Evolutionary conservation across 1,139 yeast genomes (phyloP), one percentile per base, ranked within the genome.

Genomic region (Saccharomyces uvarum): DNA sequence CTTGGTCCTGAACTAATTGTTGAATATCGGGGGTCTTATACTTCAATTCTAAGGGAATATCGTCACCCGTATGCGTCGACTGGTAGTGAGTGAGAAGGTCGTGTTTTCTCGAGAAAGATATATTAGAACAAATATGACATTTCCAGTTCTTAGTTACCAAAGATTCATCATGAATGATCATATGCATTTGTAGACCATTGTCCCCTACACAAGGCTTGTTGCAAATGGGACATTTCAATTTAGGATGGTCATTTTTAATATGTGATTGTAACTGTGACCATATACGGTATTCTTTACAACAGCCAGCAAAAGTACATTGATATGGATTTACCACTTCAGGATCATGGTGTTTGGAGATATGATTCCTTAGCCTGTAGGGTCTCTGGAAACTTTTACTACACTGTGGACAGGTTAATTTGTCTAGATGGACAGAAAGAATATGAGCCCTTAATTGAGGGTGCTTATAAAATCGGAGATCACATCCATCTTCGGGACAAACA

Each of bases 381-480:
- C 88, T 72, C 42, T 76, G 75, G 59, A 85, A 86, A 0, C 72
- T 66, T 60, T 84, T 84, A 42, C 77, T 77, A 68, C 95, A 86
- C 5, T 71, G 70, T n/a, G 72, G 65, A 67, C 93, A 86, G 0
- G 75, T 74, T 50, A 83, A 70, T 5, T 70, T 64, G 54, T 81
- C 79, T 53, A 70, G 62, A 63, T 90, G 97, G 1, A 77, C 80
- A 4, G 83, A 74, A 21, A 81, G 74, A 2, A 83, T 72, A 69
- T 93, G 98, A 53, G 85, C 86, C 52, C 89, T 75, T 54, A 90
- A 75, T 42, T 90, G 86, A 57, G 87, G 89, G 68, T 87, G 91
- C 61, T 88, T 87, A 65, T 84, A 81, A 64, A 89, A 91, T 0
- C 83, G 72, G 62, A 83, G 88, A 0, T 63, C 61, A 67, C 99